Evolutionary conservation across 768 basidiomycete genomes (phyloP), one percentile per base, ranked within the genome.

Genomic region (Cytidiella melzeri): DNA sequence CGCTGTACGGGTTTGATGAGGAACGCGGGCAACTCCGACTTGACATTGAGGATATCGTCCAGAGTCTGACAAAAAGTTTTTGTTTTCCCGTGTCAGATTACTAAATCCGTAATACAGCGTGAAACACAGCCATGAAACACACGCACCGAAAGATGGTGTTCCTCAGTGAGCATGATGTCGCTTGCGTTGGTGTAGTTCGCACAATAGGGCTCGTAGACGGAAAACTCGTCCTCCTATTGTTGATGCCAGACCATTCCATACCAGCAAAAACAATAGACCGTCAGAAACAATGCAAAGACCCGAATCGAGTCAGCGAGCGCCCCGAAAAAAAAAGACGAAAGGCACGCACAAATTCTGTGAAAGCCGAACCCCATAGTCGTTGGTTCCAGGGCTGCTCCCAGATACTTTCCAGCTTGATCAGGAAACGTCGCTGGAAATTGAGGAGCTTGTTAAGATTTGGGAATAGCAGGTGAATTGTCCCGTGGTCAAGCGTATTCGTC

Each of bases 1-100:
- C 96, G 83, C 67, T 99, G 96, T 43, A 99, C 87, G 5, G 96
- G 96, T 72, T 97, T 97, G 76, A 98, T 98, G 52, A 98, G 81
- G 70, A 98, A 95, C 7, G 92, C 92, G 51, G 91, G 89, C 26
- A 99, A 75, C 62, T 99, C 96, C 62, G 87, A 85, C 65, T 88
- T 88, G 60, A 85, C 84, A 58, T 92, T 89, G 69, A 94, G 88
- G 73, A 91, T 73, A 67, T 84, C 77, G 69, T 87, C 87, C 61
- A 88, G 73, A 53, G 80, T 77, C 89, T 92, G 62, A 70, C 69
- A 64, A 64, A 42, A 61, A 26, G 46, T 7, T 34, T 34, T 34
- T 34, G 30, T 34, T 34, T 34, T 34, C 30, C 30, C 7, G 30
- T 7, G 30, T 34, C 15, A 26, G 11, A 61, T 19, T 26, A 21